Conservation (phyloP, 1,284 basidiomycete species). For the Fomitopsis pinicola region DNA sequence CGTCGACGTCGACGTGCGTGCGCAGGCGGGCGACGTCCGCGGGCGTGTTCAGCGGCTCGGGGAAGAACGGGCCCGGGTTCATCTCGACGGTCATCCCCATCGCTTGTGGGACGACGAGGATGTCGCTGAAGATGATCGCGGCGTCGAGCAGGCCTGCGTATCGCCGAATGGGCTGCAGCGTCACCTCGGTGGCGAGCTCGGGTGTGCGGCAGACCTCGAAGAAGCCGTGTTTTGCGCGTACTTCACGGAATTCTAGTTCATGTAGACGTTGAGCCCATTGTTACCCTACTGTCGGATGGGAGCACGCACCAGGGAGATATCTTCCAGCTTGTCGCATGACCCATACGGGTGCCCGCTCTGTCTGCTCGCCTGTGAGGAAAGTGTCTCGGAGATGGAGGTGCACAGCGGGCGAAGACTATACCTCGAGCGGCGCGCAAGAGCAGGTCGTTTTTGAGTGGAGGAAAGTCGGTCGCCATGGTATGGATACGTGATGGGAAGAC, state of each 20-base stretch:
- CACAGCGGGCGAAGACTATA: constrained; percentile 24
- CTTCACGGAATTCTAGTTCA: constrained; percentile 74
- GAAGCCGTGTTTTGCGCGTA: constrained; percentile 84
- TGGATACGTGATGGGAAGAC: too few relatives aligned
- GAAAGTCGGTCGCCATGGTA: constrained; percentile 41
- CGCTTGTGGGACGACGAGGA: constrained; percentile 94
- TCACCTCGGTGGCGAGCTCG: constrained; percentile 79
- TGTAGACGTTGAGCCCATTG: too few relatives aligned
- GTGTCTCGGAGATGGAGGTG: constrained; percentile 2
- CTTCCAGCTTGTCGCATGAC: constrained; percentile 98
- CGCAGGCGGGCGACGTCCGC: constrained; percentile 65
- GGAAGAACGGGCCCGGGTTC: constrained; percentile 88
- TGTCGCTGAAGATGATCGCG: constrained; percentile 95
- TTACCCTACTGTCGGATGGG: neutral
- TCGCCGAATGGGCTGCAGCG: constrained; percentile 87
- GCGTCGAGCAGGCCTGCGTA: constrained; percentile 86
- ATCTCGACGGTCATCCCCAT: constrained; percentile 94
- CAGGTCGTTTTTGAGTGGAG: constrained; percentile 85
- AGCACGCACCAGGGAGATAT: constrained; percentile 81
- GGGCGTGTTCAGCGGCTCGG: constrained; percentile 76
- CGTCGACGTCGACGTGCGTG: constrained; percentile 67
- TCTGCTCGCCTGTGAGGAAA: constrained; percentile 63
- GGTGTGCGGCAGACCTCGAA: constrained; percentile 93
- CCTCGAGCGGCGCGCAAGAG: constrained; percentile 85
- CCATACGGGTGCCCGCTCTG: constrained; percentile 95